These are phyloP conservation scores for Pythium coloratum DNA, from an alignment of 352 stramenopile species.

Conservation along the genomic window DNA sequence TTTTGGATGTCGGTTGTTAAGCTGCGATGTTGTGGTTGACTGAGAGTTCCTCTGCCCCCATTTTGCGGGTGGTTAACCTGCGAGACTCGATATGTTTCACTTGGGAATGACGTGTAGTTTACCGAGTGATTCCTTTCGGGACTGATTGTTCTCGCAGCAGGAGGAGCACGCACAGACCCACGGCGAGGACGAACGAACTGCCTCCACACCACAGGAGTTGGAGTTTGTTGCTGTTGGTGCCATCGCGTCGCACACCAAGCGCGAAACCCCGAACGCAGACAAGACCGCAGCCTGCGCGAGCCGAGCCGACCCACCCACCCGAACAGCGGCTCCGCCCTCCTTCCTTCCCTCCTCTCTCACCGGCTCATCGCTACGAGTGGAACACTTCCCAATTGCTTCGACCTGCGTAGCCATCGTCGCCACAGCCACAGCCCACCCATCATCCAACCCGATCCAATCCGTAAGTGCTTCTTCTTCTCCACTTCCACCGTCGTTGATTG, in stretches of 20 bases:
- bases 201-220: conserved; percentile 1
- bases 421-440: not conserved
- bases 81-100: conserved; percentile 30
- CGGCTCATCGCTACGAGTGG: not conserved
- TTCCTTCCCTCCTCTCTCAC: not conserved
- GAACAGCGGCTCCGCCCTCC: not conserved
- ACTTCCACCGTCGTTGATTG: not conserved
- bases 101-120: conserved; percentile 18
- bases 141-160: not conserved
- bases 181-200: not conserved
- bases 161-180: too few species aligned
- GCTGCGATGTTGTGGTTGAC: not conserved
- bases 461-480: conserved; percentile 1
- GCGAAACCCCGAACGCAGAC: not conserved
- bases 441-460: not conserved
- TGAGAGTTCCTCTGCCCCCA: not conserved
- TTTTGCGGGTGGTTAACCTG: conserved; percentile 9
- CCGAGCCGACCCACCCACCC: not conserved
- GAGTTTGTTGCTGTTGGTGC: conserved; percentile 1
- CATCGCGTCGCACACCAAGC: not conserved
- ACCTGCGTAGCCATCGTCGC: not conserved
- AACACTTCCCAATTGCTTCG: conserved; percentile 19
- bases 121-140: not conserved
- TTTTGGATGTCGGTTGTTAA: not conserved
- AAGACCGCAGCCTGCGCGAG: too few species aligned